These are phyloP conservation scores for Neltuma alba DNA, from an alignment of 306 rosid species.

Conservation along the genomic window DNA sequence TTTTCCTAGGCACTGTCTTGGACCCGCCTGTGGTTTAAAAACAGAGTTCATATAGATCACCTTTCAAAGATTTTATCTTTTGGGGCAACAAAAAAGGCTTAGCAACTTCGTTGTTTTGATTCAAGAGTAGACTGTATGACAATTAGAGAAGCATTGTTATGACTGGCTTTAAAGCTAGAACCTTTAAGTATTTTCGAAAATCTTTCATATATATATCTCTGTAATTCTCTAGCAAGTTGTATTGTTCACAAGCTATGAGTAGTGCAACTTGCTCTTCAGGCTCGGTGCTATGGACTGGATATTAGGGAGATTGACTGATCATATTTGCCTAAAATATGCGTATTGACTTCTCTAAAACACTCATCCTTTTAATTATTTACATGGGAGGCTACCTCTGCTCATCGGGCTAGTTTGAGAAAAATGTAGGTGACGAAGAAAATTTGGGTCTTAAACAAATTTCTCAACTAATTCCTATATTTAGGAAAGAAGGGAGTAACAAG, in stretches of 20 bases:
- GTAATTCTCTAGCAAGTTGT: not conserved
- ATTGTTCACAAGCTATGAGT: not conserved
- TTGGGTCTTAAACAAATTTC: not conserved
- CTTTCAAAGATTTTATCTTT: not conserved
- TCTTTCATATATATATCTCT: not conserved
- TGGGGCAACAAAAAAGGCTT: not conserved
- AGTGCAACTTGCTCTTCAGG: not conserved
- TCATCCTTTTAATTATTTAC: not conserved
- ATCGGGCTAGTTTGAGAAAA: not conserved
- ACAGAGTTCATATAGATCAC: not conserved
- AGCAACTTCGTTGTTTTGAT: not conserved
- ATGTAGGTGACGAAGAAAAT: not conserved
- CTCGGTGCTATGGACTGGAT: not conserved
- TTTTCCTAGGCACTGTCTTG: constrained; percentile 65
- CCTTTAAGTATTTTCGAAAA: not conserved
- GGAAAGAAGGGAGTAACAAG: not conserved
- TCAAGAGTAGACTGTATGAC: not conserved
- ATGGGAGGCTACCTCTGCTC: not conserved
- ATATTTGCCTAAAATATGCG: not conserved
- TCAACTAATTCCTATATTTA: not conserved
- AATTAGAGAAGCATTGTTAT: not conserved
- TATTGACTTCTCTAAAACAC: not conserved
- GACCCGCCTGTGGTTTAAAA: constrained; percentile 37
- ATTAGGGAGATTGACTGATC: too few species aligned
- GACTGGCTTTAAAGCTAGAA: not conserved